phyloP scores from a whole-genome alignment of 441 rosid species.

The Erodium moschatum region DNA sequence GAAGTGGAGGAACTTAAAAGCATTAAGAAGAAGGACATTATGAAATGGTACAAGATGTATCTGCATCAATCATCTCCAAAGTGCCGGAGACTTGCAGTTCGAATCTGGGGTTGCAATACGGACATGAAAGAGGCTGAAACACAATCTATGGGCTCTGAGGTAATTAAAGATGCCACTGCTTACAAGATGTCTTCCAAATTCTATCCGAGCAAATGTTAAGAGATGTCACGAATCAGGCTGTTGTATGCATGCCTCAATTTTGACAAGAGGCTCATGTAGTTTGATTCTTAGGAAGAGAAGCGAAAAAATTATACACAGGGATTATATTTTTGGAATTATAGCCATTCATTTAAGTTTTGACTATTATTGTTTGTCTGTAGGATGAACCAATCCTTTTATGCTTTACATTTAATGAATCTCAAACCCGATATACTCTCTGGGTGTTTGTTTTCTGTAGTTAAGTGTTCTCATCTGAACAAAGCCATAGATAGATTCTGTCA shows the following conservation, averaged over 20 bases:
- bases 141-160: slow-evolving; percentile 28
- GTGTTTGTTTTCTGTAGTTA: no score
- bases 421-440: no score
- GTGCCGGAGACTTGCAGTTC: slow-evolving; percentile 66
- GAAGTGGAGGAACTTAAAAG: slow-evolving; percentile 66
- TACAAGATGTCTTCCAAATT: slow-evolving; percentile 52
- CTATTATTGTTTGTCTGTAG: no score
- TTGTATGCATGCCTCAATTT: slow-evolving; percentile 14
- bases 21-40: slow-evolving; percentile 52
- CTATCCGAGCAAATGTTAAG: slow-evolving; percentile 41
- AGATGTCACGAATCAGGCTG: not conserved
- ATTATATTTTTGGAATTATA: no score
- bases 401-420: no score
- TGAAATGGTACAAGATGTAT: slow-evolving; percentile 60
- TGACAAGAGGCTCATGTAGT: not conserved
- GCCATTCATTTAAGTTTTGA: not conserved
- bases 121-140: slow-evolving; percentile 38
- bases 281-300: not conserved
- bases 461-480: no score
- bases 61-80: slow-evolving; percentile 58
- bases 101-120: slow-evolving; percentile 88
- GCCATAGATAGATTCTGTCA: no score
- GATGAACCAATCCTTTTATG: no score
- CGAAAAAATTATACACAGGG: no score
- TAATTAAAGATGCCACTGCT: slow-evolving; percentile 41